Base-by-base conservation (phyloP, 1,139 yeast genomes). In the Scheffersomyces illinoinensis region DNA sequence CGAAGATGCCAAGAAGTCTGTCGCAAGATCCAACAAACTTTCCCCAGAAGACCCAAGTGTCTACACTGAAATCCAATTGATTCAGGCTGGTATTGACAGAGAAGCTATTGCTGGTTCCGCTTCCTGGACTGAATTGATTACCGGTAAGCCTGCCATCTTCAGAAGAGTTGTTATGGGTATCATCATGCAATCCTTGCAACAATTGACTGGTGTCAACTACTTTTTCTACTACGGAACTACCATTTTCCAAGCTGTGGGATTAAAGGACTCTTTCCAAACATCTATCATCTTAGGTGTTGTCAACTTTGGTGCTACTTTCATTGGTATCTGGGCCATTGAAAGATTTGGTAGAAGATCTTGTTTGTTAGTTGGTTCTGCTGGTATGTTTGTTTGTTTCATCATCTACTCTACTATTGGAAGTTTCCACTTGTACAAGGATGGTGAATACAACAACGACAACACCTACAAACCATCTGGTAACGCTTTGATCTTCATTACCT, bases 181-280 rank as follows among this genome's bases (percentile, higher is more conserved):
- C 59, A 71, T 86, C 74, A 73, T 89, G 66, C 90, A 87, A 81
- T 81, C 89, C 20, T 75, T 89, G 67, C 95, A 90, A 77, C 96
- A 90, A 76, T 82, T 90, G 67, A 86, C 92, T 63, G 96, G 96
- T 83, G 84, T 86, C 73, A 89, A 89, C 80, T 90, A 89, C 76
- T 89, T 90, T 79, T 89, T 90, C 83, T 90, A 89, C 80, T 90
- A 89, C 66, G 93, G 93, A 74, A 89, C 93, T 61, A 85, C 90
- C 58, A 83, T 89, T 70, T 90, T 90, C 85, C 76, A 85, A 69
- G 89, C 95, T 65, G 91, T 90, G 64, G 96, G 96, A 67, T 75
- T 90, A 73, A 67, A 76, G 62, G 93, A 89, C 73, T 85, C 96
- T 52, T 91, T 87, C 77, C 82, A 88, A 59, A 88, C 87, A 77